These are phyloP conservation scores for Phylloboletellus chloephorus DNA, from an alignment of 1,284 basidiomycete species.

Conservation along the genomic window DNA sequence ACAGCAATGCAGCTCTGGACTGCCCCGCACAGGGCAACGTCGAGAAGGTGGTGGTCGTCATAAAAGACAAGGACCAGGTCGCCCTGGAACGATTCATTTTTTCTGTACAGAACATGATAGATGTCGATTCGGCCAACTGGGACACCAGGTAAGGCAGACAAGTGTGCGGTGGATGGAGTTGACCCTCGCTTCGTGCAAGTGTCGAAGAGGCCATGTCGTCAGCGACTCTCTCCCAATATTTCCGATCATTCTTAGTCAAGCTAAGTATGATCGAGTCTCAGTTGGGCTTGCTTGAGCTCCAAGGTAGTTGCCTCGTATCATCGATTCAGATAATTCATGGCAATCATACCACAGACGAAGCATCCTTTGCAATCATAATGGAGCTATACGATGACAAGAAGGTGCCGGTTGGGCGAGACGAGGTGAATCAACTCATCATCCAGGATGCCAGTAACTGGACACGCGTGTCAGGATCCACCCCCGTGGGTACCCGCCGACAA, in stretches of 20 bases:
- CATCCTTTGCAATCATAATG: slow-evolving; percentile 78
- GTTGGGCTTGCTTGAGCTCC: slow-evolving; percentile 54
- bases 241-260: slow-evolving; percentile 83
- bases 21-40: slow-evolving; percentile 53
- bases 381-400: slow-evolving; percentile 71
- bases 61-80: slow-evolving; percentile 72
- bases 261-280: slow-evolving; percentile 77
- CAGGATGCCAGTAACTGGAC: background rate
- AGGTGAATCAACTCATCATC: slow-evolving; percentile 31
- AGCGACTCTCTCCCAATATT: slow-evolving; percentile 64
- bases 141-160: slow-evolving; percentile 47
- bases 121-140: slow-evolving; percentile 60
- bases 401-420: slow-evolving; percentile 49
- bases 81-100: slow-evolving; percentile 81
- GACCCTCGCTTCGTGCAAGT: slow-evolving; percentile 33
- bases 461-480: slow-evolving; percentile 46
- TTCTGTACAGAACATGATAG: slow-evolving; percentile 64
- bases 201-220: slow-evolving; percentile 66
- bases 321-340: background rate
- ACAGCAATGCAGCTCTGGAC: background rate
- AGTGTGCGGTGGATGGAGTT: slow-evolving; percentile 2
- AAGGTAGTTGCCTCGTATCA: slow-evolving; percentile 30
- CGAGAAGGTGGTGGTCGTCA: slow-evolving; percentile 70
- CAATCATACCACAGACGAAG: slow-evolving; percentile 47
- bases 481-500: slow-evolving; percentile 71